Base-by-base conservation (phyloP, 345 rosid genomes). In the Eucalyptus globulus region DNA sequence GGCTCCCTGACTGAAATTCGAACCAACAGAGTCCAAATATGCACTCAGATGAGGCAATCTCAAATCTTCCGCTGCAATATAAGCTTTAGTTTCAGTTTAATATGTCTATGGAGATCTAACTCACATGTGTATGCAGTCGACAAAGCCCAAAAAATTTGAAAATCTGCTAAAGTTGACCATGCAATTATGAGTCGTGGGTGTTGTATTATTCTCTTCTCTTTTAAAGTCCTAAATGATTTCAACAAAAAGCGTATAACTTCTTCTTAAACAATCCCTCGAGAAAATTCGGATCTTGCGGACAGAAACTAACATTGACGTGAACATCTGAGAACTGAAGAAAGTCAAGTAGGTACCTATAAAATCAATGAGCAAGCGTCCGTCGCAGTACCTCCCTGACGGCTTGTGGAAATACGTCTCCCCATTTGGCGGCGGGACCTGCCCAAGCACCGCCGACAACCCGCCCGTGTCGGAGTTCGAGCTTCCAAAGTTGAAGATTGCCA, bases 1-100 rank as follows among this genome's bases (percentile, higher is more conserved):
- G 45, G 95, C 97, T 88, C 97, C 98, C 86, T 95, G 96, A 91
- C 95, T 96, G 91, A 93, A 95, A 88, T 95, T 97, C 40, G 95
- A 92, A 47, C 95, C 97, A 16, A 95, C 87, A 1, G 98, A 94
- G 50, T 96, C 95, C 62, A 95, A 86, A 90, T 90, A 95, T 9
- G 96, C 94, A 89, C 93, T 94, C 8, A 95, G 90, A 93, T 92
- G 89, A 29, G 96, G 96, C 53, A 94, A 88, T 47, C 95, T 92
- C 86, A 95, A 76, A 50, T 92, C 91, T 87, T 93, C 92, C 43
- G 95, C 97, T 96, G 93, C 85, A 15, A 58, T 49, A 49, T 47
- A 10, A 65, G 43, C 80, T 16, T 69, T 69, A 69, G 43, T 31
- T 69, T 69, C 43, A 16, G 80, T 69, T 69, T 16, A 31, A 69